A percentile compares a stretch with the other conserved stretches of the same genome.
Evolutionary conservation across 2,329 filamentous ascomycete species (phyloP).

Genomic region (Aspergillus sojae): DNA sequence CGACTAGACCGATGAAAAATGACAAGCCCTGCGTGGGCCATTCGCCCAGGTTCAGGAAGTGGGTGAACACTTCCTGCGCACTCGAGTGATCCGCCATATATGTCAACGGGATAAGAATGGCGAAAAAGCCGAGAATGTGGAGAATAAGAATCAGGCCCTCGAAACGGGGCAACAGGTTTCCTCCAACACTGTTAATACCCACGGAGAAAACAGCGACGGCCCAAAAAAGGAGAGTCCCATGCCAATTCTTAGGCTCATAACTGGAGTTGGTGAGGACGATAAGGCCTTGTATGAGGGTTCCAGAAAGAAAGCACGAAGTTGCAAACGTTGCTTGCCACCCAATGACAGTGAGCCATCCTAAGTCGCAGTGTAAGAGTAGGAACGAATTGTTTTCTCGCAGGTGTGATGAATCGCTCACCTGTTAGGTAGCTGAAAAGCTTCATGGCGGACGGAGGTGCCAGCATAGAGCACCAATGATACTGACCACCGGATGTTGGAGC

Average conservation of each 20-base stretch:
- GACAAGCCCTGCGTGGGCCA: constrained; percentile 49
- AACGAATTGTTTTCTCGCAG: background rate
- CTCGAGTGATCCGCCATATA: constrained; percentile 45
- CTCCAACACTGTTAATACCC: constrained; percentile 48
- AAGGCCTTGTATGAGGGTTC: constrained; percentile 40
- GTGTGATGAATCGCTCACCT: constrained; percentile 18
- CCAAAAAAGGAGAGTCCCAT: constrained; percentile 53
- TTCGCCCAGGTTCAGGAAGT: constrained; percentile 50
- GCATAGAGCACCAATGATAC: constrained; percentile 46
- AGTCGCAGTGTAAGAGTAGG: background rate
- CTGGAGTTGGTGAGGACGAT: constrained; percentile 38
- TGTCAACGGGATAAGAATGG: constrained; percentile 52
- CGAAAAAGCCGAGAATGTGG: constrained; percentile 57
- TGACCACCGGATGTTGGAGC: constrained; percentile 40
- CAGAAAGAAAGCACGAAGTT: constrained; percentile 37
- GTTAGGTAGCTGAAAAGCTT: constrained; percentile 44
- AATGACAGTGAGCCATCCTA: constrained; percentile 45
- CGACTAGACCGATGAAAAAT: constrained; percentile 38
- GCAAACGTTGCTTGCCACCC: constrained; percentile 50
- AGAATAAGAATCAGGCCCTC: constrained; percentile 54
- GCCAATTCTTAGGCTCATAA: constrained; percentile 49
- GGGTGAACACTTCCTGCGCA: constrained; percentile 48
- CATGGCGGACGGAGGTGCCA: constrained; percentile 38
- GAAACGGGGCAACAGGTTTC: constrained; percentile 48
- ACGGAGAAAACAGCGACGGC: constrained; percentile 44